Conservation (phyloP, 2,329 filamentous ascomycete genomes). For the Clarireedia paspali region DNA sequence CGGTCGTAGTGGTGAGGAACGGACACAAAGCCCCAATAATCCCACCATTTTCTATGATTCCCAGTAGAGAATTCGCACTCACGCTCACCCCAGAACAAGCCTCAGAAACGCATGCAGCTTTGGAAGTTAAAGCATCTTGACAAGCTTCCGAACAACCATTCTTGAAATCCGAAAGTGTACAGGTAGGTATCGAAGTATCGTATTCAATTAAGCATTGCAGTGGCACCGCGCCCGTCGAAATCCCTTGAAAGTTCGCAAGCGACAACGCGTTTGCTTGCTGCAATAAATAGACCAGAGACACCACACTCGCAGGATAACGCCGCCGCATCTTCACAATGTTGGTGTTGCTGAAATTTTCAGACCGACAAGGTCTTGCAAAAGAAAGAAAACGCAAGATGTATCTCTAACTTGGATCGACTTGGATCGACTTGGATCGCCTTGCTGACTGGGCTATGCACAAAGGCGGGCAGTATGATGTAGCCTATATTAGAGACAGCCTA, state of each 20-base stretch:
- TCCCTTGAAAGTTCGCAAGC: slow-evolving; percentile 27
- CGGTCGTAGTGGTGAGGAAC: slow-evolving; percentile 7
- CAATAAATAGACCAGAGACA: slow-evolving; percentile 16
- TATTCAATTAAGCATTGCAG: slow-evolving; percentile 22
- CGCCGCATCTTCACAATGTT: slow-evolving; percentile 3
- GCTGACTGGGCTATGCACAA: background rate
- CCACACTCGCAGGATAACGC: slow-evolving; percentile 3
- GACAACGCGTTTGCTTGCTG: slow-evolving; percentile 23
- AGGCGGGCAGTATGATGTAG: background rate
- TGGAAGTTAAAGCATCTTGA: slow-evolving; percentile 14
- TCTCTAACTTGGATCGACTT: background rate
- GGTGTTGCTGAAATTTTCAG: background rate
- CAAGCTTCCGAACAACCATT: slow-evolving; percentile 24
- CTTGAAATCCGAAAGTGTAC: slow-evolving; percentile 23
- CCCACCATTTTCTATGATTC: slow-evolving; percentile 25
- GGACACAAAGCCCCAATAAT: slow-evolving; percentile 25
- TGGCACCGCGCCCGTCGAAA: slow-evolving; percentile 20
- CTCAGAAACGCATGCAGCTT: slow-evolving; percentile 15
- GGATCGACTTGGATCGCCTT: background rate
- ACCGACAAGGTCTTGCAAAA: slow-evolving; percentile 1
- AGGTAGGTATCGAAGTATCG: slow-evolving; percentile 21
- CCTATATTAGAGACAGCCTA: background rate
- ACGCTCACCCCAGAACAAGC: slow-evolving; percentile 18
- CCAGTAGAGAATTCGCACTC: slow-evolving; percentile 22
- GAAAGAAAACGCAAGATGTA: background rate